Evolutionary conservation across 1,284 basidiomycete genomes (phyloP), one percentile per base, ranked within the genome.

Genomic region (Apiotrichum laibachii): DNA sequence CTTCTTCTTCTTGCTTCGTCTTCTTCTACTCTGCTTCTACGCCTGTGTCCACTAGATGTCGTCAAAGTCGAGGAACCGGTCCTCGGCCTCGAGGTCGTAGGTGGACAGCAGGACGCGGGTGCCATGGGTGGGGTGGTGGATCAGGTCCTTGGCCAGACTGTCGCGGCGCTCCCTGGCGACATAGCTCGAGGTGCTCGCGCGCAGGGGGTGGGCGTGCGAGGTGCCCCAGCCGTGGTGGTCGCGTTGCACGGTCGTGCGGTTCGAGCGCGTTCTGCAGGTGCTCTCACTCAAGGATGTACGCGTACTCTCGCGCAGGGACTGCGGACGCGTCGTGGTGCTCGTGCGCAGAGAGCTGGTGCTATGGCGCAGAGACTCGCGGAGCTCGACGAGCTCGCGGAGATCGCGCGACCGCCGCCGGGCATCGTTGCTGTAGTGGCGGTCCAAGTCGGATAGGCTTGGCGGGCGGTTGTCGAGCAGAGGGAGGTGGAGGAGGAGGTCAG

Each of bases 11-110:
- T 39, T 39, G 40, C 40, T 42, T 4, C 3, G 5, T n/a, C 10
- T 44, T 44, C 12, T n/a, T 44, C 9, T 21, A 2, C 1, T 44
- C 19, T 43, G 3, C 42, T 43, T 3, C n/a, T n/a, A n/a, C n/a
- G n/a, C n/a, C n/a, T n/a, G 3, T 7, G 21, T 22, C 11, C 40
- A 18, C 39, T 49, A 63, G 34, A 63, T 63, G 40, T 63, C 62
- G 54, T 63, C 62, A 63, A 63, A 63, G 53, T 63, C 62, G 48
- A 63, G 59, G 56, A 63, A 63, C 7, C 59, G 53, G 51, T 63
- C 62, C 31, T 53, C 51, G 40, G 10, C 31, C 3, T 21, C 42
- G 26, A 4, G 51, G 42, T 43, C 31, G 22, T 44, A 21, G 42
- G 51, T 43, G 18, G 50, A 39, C 19, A 39, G 22, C 39, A 50